phyloP scores from a whole-genome alignment of 257 asterid species.

The Nicotiana knightiana region DNA sequence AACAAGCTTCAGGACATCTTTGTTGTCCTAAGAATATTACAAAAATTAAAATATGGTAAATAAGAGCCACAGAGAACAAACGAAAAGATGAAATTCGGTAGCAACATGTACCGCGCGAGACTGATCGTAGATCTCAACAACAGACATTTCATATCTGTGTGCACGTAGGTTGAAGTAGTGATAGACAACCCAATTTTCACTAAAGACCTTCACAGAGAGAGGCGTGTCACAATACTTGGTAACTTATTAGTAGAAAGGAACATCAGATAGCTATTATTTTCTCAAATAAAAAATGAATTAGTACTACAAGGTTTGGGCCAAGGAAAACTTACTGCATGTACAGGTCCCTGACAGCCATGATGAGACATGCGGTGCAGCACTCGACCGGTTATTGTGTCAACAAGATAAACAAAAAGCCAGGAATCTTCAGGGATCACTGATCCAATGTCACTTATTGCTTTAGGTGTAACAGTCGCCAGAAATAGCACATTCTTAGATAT shows the following conservation, averaged over 20 bases:
- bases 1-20: slow-evolving; percentile 83
- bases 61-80: slow-evolving; percentile 9
- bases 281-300: background rate
- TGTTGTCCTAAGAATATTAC: slow-evolving; percentile 68
- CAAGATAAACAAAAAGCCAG: slow-evolving; percentile 68
- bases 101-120: slow-evolving; percentile 78
- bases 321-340: slow-evolving; percentile 68
- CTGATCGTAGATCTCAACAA: slow-evolving; percentile 92
- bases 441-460: slow-evolving; percentile 80
- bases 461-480: slow-evolving; percentile 84
- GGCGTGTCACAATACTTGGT: background rate
- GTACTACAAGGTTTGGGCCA: background rate
- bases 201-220: slow-evolving; percentile 54
- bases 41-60: slow-evolving; percentile 14
- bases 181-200: slow-evolving; percentile 98
- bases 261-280: background rate
- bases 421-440: slow-evolving; percentile 93
- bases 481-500: slow-evolving; percentile 79
- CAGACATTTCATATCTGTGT: slow-evolving; percentile 97
- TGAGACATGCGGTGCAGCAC: slow-evolving; percentile 86
- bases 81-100: slow-evolving; percentile 13
- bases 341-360: slow-evolving; percentile 93
- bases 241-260: background rate
- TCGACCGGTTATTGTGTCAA: slow-evolving; percentile 92
- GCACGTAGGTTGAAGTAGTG: slow-evolving; percentile 98